Percentiles rank a stretch among this genome's conserved stretches.
Conservation (phyloP, 768 basidiomycete genomes). For the Calocera cornea region DNA sequence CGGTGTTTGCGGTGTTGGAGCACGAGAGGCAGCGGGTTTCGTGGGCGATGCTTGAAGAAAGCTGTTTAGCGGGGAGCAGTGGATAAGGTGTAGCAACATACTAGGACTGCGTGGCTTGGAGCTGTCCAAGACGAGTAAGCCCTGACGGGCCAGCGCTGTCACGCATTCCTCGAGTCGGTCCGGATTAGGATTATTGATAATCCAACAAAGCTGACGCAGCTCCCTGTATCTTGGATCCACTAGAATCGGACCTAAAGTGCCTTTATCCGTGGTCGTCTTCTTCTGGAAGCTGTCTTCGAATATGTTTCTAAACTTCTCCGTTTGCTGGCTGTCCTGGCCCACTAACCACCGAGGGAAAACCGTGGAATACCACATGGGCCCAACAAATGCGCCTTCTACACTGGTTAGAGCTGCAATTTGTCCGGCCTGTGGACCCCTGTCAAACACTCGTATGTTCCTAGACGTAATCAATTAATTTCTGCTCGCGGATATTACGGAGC, state of each 20-base stretch:
- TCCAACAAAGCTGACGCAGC: not conserved
- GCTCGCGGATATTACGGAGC: not conserved
- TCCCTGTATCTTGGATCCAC: not conserved
- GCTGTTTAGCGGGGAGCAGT: not conserved
- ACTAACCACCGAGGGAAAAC: not conserved
- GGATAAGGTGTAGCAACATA: not conserved
- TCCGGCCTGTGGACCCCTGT: not conserved
- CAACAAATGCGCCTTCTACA: not conserved
- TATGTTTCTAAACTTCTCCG: not conserved
- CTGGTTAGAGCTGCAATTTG: not conserved
- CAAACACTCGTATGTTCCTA: not conserved
- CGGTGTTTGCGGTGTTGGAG: too few species aligned
- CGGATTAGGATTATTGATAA: not conserved
- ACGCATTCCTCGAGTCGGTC: not conserved
- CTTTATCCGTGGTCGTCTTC: not conserved
- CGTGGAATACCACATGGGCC: not conserved
- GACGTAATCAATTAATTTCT: not conserved
- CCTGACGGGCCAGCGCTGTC: not conserved
- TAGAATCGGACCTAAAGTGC: not conserved
- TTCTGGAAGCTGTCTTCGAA: not conserved
- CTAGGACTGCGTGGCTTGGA: not conserved
- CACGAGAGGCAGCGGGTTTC: not conserved
- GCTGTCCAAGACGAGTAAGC: not conserved
- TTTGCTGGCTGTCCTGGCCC: not conserved
- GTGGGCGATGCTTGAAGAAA: not conserved